A percentile compares a stretch with the other conserved stretches of the same genome.
phyloP scores from a whole-genome alignment of 495 filamentous ascomycete species.

The Cryomyces antarcticus region DNA sequence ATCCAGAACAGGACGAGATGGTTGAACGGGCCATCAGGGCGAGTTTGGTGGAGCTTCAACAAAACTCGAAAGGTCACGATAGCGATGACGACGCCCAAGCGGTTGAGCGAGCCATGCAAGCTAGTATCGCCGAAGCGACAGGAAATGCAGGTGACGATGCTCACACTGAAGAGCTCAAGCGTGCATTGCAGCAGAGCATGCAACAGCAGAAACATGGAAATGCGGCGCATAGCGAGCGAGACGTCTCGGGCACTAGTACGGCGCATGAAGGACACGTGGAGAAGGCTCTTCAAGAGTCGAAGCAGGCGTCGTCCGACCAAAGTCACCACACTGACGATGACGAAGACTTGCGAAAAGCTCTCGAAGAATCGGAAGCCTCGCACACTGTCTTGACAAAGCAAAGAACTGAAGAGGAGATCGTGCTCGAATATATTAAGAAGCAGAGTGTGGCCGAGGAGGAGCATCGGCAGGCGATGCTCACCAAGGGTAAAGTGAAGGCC shows the following conservation, averaged over 20 bases:
- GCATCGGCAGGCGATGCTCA: slow-evolving; percentile 17
- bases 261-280: slow-evolving; percentile 24
- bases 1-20: slow-evolving; percentile 41
- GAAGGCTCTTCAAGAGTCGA: slow-evolving; percentile 17
- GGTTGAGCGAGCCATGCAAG: slow-evolving; percentile 14
- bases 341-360: slow-evolving; percentile 25
- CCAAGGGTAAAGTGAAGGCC: neutral
- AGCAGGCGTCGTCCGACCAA: neutral
- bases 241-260: slow-evolving; percentile 11
- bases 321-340: slow-evolving; percentile 12
- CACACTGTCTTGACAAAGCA: slow-evolving; percentile 15
- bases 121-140: slow-evolving; percentile 5
- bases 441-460: slow-evolving; percentile 52
- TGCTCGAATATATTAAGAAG: slow-evolving; percentile 59
- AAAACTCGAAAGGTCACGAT: slow-evolving; percentile 6
- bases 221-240: slow-evolving; percentile 10
- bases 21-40: slow-evolving; percentile 51
- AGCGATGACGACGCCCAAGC: slow-evolving; percentile 14
- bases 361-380: slow-evolving; percentile 23
- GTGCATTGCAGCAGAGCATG: slow-evolving; percentile 35
- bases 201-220: slow-evolving; percentile 19
- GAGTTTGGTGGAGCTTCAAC: slow-evolving; percentile 38
- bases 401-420: slow-evolving; percentile 46
- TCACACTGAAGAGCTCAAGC: slow-evolving; percentile 26
- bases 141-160: slow-evolving; percentile 27